Evolutionary conservation across 2,329 filamentous ascomycete genomes (phyloP).

Genomic region (Fusarium sp.): DNA sequence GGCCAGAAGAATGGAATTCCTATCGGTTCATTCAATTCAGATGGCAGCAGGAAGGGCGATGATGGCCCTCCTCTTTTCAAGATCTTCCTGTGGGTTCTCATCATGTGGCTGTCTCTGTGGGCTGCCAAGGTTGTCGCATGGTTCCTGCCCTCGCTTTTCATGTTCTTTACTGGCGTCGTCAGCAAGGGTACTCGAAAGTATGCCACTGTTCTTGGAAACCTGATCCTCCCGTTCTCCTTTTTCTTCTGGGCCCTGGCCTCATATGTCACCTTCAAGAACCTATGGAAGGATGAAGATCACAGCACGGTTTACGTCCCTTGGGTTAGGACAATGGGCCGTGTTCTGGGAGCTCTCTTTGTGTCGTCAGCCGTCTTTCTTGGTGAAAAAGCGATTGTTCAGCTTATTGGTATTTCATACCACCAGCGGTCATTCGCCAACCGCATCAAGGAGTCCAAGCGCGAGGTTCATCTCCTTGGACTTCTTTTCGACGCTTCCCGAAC

Average conservation of each 20-base stretch:
- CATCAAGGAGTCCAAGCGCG: conserved; percentile 92
- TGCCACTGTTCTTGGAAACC: conserved; percentile 73
- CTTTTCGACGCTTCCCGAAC: conserved; percentile 92
- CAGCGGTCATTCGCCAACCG: conserved; percentile 84
- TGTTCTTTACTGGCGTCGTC: conserved; percentile 79
- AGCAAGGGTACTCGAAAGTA: conserved; percentile 81
- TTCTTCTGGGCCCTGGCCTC: conserved; percentile 78
- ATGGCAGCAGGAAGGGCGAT: conserved; percentile 13
- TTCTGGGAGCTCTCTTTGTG: conserved; percentile 77
- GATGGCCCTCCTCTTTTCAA: conserved; percentile 68
- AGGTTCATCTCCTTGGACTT: conserved; percentile 83
- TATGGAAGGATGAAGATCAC: conserved; percentile 58
- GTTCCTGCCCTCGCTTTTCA: conserved; percentile 73
- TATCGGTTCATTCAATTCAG: conserved; percentile 30
- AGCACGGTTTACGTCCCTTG: conserved; percentile 61
- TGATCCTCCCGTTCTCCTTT: conserved; percentile 77
- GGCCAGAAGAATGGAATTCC: conserved; percentile 48
- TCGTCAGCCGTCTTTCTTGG: conserved; percentile 79
- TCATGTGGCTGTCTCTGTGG: conserved; percentile 79
- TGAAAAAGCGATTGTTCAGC: conserved; percentile 85
- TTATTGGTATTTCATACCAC: conserved; percentile 89
- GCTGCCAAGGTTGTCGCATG: conserved; percentile 75
- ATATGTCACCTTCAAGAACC: conserved; percentile 73
- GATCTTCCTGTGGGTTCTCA: conserved; percentile 79
- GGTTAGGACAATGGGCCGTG: conserved; percentile 72